Conservation (phyloP, 331 rosid species). For the Quercus tomentella region DNA sequence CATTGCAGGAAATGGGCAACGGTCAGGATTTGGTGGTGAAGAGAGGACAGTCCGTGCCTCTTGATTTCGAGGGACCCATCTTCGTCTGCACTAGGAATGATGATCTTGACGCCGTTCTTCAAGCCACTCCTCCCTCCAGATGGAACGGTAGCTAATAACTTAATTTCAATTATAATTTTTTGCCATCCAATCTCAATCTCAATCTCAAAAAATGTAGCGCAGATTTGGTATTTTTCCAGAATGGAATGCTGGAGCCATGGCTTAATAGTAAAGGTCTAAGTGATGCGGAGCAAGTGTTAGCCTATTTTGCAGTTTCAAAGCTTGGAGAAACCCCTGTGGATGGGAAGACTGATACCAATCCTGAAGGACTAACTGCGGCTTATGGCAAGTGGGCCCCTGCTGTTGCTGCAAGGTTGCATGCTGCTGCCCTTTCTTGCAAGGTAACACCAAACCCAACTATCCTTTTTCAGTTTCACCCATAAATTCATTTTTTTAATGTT, state of each 20-base stretch:
- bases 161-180: no score
- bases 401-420: slow-evolving; percentile 57
- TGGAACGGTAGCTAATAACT: slow-evolving; percentile 55
- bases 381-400: slow-evolving; percentile 90
- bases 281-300: slow-evolving; percentile 76
- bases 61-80: slow-evolving; percentile 69
- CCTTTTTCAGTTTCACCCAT: no score
- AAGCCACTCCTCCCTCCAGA: slow-evolving; percentile 76
- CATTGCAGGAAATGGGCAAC: slow-evolving; percentile 67
- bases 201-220: slow-evolving; percentile 43
- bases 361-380: slow-evolving; percentile 91
- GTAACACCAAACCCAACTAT: slow-evolving; percentile 17
- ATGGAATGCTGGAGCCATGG: slow-evolving; percentile 98
- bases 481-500: no score
- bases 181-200: no score
- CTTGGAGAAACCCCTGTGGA: slow-evolving; percentile 83
- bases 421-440: slow-evolving; percentile 95
- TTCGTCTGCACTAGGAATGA: slow-evolving; percentile 90
- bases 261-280: slow-evolving; percentile 65
- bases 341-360: slow-evolving; percentile 90
- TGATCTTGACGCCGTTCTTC: slow-evolving; percentile 83
- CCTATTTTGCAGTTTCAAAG: slow-evolving; percentile 92
- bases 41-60: slow-evolving; percentile 75
- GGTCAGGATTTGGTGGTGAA: slow-evolving; percentile 62
- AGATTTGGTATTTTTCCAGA: slow-evolving; percentile 98